Percentiles rank a stretch among this genome's conserved stretches.
These are phyloP conservation scores for Teunomyces aglyptinius DNA, from an alignment of 805 yeast species.

Conservation along the genomic window DNA sequence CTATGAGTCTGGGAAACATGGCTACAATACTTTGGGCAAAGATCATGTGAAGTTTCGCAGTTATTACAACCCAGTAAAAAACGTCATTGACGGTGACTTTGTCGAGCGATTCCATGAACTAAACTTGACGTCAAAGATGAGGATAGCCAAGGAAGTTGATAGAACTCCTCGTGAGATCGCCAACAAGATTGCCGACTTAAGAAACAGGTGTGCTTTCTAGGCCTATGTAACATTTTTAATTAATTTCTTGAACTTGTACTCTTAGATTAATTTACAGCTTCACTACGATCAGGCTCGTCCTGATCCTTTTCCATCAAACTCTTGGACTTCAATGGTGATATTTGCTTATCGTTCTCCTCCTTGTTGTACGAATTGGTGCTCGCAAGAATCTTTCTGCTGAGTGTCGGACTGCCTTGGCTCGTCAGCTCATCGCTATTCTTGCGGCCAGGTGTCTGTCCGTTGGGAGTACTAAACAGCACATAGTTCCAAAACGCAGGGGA, in stretches of 20 bases:
- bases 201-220: slow-evolving; percentile 31
- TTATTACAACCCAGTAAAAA: slow-evolving; percentile 74
- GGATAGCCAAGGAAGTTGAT: slow-evolving; percentile 43
- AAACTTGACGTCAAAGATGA: slow-evolving; percentile 30
- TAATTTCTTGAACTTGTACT: background rate
- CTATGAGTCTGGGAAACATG: slow-evolving; percentile 22
- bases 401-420: slow-evolving; percentile 41
- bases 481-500: slow-evolving; percentile 95
- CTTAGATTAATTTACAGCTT: background rate
- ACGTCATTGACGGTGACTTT: slow-evolving; percentile 85
- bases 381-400: slow-evolving; percentile 24
- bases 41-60: slow-evolving; percentile 70
- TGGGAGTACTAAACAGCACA: slow-evolving; percentile 66
- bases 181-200: slow-evolving; percentile 50
- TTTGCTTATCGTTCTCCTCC: slow-evolving; percentile 13
- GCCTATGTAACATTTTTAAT: background rate
- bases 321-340: slow-evolving; percentile 17
- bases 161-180: slow-evolving; percentile 49
- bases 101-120: slow-evolving; percentile 55
- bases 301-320: slow-evolving; percentile 2
- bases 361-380: slow-evolving; percentile 8
- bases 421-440: slow-evolving; percentile 39
- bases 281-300: slow-evolving; percentile 3
- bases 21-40: slow-evolving; percentile 53
- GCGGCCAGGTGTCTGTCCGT: slow-evolving; percentile 42